Conservation (phyloP, 2,329 filamentous ascomycete species). For the Talaromyces islandicus region DNA sequence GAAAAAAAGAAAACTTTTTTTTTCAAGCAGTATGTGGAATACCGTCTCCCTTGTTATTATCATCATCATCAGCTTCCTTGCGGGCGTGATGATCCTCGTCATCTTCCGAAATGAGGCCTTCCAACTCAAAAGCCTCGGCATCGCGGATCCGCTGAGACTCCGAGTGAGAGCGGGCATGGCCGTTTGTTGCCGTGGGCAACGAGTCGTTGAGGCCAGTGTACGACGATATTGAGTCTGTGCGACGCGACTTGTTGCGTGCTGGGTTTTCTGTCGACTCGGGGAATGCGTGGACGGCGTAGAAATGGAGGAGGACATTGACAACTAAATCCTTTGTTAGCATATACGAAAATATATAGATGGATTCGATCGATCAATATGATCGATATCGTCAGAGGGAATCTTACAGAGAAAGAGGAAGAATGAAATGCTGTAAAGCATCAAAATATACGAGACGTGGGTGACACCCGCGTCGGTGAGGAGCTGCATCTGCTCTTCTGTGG, state of each 20-base stretch:
- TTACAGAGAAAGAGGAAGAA: conserved; percentile 84
- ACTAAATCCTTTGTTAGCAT: conserved; percentile 39
- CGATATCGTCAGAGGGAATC: conserved; percentile 16
- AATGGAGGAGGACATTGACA: conserved; percentile 73
- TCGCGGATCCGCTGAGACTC: conserved; percentile 58
- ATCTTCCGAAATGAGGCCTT: conserved; percentile 82
- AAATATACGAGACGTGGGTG: conserved; percentile 84
- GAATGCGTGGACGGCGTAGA: conserved; percentile 66
- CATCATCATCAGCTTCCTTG: conserved; percentile 24
- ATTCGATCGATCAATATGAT: neutral
- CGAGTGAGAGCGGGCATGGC: conserved; percentile 35
- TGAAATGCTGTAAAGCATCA: conserved; percentile 84
- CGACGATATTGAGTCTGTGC: conserved; percentile 10
- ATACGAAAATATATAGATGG: conserved; percentile 5
- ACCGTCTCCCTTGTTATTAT: conserved; percentile 25
- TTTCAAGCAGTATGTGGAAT: neutral
- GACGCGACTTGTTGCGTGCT: conserved; percentile 2
- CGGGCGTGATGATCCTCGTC: conserved; percentile 50
- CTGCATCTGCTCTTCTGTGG: conserved; percentile 92
- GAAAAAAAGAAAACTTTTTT: no score
- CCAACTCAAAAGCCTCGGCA: conserved; percentile 89
- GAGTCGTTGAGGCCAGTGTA: conserved; percentile 29
- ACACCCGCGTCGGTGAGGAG: conserved; percentile 68
- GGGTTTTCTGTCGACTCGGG: conserved; percentile 26
- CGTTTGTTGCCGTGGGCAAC: conserved; percentile 33